Base-by-base conservation (phyloP, 176 grass and related monocot species). In the Sorghum bicolor region DNA sequence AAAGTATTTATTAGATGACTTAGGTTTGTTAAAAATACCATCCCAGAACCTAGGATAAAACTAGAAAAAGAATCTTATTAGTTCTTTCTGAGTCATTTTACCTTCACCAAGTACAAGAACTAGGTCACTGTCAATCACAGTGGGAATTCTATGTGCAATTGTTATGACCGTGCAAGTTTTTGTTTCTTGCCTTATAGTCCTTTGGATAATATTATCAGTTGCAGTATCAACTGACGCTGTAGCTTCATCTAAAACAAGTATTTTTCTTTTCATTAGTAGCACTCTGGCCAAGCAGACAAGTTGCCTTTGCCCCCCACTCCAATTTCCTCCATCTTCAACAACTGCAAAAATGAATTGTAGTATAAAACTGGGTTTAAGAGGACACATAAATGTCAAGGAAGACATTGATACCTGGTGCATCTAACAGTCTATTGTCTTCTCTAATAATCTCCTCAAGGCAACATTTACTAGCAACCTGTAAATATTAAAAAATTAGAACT, bases 161-260 rank as follows among this genome's bases (percentile, higher is more conserved):
- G 94, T 94, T 36, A 97, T 85, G 45, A 94, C 92, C 10, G 94
- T 97, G 78, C 78, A 97, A 24, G 69, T 78, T 64, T 47, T 77
- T 10, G 94, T 94, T 81, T 94, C 90, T 84, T 92, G 88, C 80
- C 84, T 89, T 90, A 97, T 97, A 58, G 83, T 97, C 64, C 80
- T 94, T 73, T 97, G 94, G 82, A 97, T 97, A 36, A 97, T 88
- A 80, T 85, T 97, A 62, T 97, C 92, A 13, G 90, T 97, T 61
- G 86, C 94, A 41, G 90, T 89, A 85, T 97, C 94, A 20, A 97
- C 92, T 19, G 94, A 97, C 75, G 94, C 90, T 37, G 94, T 97
- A 71, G 94, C 94, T 92, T 97, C 94, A 81, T 97, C 94, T 57
- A 97, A 88, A 81, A 97, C 90, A 66, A 97, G 86, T 81, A 94